These are phyloP conservation scores for Cucurbita maxima DNA, from an alignment of 306 rosid species.

Conservation along the genomic window DNA sequence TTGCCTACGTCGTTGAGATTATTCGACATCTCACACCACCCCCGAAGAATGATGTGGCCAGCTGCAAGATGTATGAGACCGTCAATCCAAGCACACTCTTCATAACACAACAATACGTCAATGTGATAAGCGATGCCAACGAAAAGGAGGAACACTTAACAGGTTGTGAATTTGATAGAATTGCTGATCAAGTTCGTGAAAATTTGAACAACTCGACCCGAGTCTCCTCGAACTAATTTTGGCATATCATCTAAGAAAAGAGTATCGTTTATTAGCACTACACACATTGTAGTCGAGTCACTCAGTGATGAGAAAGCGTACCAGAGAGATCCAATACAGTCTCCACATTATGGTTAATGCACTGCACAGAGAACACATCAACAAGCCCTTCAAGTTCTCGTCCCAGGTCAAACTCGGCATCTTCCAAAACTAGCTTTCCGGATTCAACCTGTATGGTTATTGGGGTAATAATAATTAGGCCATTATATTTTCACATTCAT, in stretches of 20 bases:
- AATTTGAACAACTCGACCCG: conserved; percentile 94
- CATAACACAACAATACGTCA: not conserved
- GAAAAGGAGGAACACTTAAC: conserved; percentile 36
- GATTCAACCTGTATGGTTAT: conserved; percentile 62
- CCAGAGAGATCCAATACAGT: conserved; percentile 89
- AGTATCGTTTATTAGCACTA: conserved; percentile 4
- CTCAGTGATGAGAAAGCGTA: conserved; percentile 11
- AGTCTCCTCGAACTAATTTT: conserved; percentile 77
- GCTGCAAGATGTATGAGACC: conserved; percentile 41
- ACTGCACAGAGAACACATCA: conserved; percentile 95
- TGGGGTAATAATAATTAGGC: not conserved
- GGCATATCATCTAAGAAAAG: conserved; percentile 72
- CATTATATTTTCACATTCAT: not conserved
- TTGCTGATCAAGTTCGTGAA: conserved; percentile 92
- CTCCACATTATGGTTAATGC: conserved; percentile 94
- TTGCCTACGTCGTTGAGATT: conserved; percentile 23
- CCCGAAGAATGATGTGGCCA: conserved; percentile 88
- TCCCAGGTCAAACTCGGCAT: conserved; percentile 83
- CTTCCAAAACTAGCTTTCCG: conserved; percentile 88
- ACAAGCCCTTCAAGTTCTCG: conserved; percentile 97
- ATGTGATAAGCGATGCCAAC: not conserved
- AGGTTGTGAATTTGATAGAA: conserved; percentile 86
- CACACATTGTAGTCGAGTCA: not conserved
- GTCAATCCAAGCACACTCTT: not conserved
- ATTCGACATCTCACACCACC: conserved; percentile 59